These are phyloP conservation scores for Alternaria consortialis DNA, from an alignment of 2,329 filamentous ascomycete genomes.

Conservation along the genomic window DNA sequence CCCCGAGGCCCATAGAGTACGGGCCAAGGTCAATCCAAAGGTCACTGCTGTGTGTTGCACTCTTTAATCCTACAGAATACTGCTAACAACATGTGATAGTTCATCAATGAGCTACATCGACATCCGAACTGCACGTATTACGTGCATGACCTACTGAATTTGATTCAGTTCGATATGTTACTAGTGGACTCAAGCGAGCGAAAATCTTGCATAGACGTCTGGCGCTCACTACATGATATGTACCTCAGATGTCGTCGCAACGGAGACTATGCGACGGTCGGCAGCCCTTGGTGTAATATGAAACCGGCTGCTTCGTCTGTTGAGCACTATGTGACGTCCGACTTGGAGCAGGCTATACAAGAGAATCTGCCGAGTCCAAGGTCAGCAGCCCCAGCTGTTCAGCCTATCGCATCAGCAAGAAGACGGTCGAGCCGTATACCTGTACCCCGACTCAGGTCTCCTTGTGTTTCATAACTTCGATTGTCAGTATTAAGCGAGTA, in stretches of 20 bases:
- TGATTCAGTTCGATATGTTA: conserved; percentile 23
- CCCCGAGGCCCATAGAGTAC: neutral
- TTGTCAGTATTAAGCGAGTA: neutral
- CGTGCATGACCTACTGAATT: conserved; percentile 18
- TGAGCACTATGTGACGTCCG: neutral
- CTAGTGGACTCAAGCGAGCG: conserved; percentile 12
- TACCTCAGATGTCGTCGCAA: neutral
- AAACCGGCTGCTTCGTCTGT: neutral
- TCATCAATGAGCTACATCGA: conserved; percentile 16
- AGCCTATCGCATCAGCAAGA: neutral
- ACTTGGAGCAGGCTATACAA: neutral
- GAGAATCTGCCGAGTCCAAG: neutral
- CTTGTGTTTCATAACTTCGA: neutral
- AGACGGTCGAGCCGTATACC: neutral
- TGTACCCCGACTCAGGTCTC: neutral
- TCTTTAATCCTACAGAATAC: neutral
- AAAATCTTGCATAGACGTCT: conserved; percentile 4
- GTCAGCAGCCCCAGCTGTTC: neutral
- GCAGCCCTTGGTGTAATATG: neutral
- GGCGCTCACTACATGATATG: neutral
- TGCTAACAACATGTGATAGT: neutral
- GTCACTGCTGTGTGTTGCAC: conserved; percentile 7
- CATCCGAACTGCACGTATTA: conserved; percentile 17
- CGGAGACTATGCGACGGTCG: neutral
- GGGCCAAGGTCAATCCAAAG: conserved; percentile 3